Evolutionary conservation across 495 filamentous ascomycete species (phyloP), one percentile per base, ranked within the genome.

Genomic region (Friedmanniomyces simplex): DNA sequence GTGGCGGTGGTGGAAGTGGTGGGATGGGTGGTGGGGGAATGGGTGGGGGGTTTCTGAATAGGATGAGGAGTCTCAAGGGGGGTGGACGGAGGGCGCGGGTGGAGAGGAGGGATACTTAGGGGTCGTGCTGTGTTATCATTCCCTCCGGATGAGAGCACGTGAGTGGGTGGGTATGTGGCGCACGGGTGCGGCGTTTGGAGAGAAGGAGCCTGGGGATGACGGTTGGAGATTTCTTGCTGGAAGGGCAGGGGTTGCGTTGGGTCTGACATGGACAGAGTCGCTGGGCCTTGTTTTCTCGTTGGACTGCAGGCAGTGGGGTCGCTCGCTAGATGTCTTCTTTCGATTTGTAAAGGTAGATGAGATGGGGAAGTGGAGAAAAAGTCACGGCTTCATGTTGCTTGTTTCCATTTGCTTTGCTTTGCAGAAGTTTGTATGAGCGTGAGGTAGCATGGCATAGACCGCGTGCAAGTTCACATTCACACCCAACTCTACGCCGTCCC

Each of bases 31-130:
- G 39, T 2, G 14, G 37, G 3, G 80, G 76, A 64, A 65, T 71
- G 25, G 71, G 66, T 57, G 78, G 76, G 53, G 87, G 89, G 2
- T 87, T 96, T 61, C 69, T 96, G 57, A 90, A 81, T 60, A 80
- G 91, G 39, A 89, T 96, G 70, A 93, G 87, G 81, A 32, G 18
- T 18, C 41, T 63, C 20, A 63, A 63, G 47, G 49, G 39, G 5
- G 59, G 61, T 26, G 42, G 42, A 16, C 30, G 61, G 26, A 55
- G 57, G 52, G 51, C 57, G 34, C 41, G 61, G 57, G 50, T 51
- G 50, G 56, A 63, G 47, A n/a, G 61, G 57, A 59, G 52, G 49
- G 61, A 62, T 32, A 59, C 50, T 22, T 45, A 30, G 21, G 16
- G 43, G 18, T 41, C 3, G 12, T 4, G 16, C 3, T 12, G 16